phyloP scores from a whole-genome alignment of 2,329 filamentous ascomycete species.

The Leptographium flavum region DNA sequence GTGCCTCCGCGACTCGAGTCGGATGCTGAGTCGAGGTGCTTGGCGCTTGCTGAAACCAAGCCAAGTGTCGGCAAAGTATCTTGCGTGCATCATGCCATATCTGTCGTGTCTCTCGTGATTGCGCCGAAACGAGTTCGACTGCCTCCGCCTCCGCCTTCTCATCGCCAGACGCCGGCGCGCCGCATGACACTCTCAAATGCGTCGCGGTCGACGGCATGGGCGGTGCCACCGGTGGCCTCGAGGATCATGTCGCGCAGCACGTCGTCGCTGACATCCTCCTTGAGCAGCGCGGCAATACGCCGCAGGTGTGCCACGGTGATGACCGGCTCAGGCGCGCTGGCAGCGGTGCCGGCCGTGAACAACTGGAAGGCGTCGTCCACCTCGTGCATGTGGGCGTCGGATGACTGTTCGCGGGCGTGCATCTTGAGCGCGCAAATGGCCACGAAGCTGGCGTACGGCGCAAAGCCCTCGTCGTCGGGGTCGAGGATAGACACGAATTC shows the following conservation, averaged over 20 bases:
- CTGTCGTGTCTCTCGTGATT: too few species aligned
- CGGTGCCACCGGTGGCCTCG: conserved; percentile 74
- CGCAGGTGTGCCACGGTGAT: conserved; percentile 71
- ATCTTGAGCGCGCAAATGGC: conserved; percentile 81
- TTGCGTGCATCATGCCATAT: too few species aligned
- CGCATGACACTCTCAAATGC: conserved; percentile 83
- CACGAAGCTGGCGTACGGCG: conserved; percentile 69
- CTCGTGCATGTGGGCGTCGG: conserved; percentile 45
- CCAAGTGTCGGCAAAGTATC: too few species aligned
- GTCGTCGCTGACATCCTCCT: conserved; percentile 62
- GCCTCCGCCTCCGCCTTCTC: conserved; percentile 17
- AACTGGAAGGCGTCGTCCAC: conserved; percentile 70
- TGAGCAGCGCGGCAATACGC: conserved; percentile 64
- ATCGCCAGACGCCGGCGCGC: conserved; percentile 69
- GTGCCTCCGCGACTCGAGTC: too few species aligned
- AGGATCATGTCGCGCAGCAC: conserved; percentile 85
- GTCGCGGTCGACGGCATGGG: conserved; percentile 55
- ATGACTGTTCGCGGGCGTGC: conserved; percentile 41
- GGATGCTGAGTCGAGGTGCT: too few species aligned
- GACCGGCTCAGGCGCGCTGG: conserved; percentile 12
- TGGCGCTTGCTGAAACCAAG: too few species aligned
- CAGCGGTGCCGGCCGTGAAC: conserved; percentile 47
- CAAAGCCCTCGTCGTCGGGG: conserved; percentile 63
- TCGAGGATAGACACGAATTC: conserved; percentile 73
- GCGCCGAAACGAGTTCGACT: too few species aligned